A percentile compares a stretch with the other conserved stretches of the same genome.
phyloP scores from a whole-genome alignment of 2,329 filamentous ascomycete genomes.

The Thyridium curvatum region DNA sequence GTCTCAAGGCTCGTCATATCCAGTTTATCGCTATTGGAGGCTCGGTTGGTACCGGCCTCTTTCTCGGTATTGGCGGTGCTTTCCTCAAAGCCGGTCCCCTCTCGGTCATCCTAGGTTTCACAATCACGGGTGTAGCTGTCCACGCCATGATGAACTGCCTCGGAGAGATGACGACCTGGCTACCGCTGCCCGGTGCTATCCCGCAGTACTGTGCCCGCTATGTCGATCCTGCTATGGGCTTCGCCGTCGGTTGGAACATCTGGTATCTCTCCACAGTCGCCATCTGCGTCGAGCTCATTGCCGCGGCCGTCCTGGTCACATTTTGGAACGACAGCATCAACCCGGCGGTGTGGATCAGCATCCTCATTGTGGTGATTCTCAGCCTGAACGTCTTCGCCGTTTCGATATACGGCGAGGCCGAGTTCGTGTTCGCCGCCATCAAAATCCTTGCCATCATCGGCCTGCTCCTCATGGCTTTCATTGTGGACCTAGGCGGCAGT shows the following conservation, averaged over 20 bases:
- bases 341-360: constrained; percentile 35
- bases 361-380: constrained; percentile 40
- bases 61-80: constrained; percentile 39
- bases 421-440: constrained; percentile 24
- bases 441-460: constrained; percentile 47
- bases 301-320: too few species aligned
- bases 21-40: constrained; percentile 42
- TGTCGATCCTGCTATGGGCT: constrained; percentile 39
- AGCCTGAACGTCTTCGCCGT: constrained; percentile 46
- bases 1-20: constrained; percentile 36
- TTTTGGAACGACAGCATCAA: constrained; percentile 3
- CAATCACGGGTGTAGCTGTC: constrained; percentile 35
- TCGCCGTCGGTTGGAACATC: constrained; percentile 45
- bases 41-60: constrained; percentile 41
- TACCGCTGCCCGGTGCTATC: constrained; percentile 49
- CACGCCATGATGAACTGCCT: constrained; percentile 35
- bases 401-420: constrained; percentile 42
- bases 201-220: constrained; percentile 41
- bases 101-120: constrained; percentile 33
- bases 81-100: constrained; percentile 35
- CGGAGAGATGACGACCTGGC: constrained; percentile 55
- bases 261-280: constrained; percentile 44
- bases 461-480: constrained; percentile 28
- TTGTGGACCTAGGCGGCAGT: constrained; percentile 36
- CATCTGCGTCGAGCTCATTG: constrained; percentile 19